Evolutionary conservation across 371 early-diverging fungal species (phyloP).

Genomic region (Mortierella sp.): DNA sequence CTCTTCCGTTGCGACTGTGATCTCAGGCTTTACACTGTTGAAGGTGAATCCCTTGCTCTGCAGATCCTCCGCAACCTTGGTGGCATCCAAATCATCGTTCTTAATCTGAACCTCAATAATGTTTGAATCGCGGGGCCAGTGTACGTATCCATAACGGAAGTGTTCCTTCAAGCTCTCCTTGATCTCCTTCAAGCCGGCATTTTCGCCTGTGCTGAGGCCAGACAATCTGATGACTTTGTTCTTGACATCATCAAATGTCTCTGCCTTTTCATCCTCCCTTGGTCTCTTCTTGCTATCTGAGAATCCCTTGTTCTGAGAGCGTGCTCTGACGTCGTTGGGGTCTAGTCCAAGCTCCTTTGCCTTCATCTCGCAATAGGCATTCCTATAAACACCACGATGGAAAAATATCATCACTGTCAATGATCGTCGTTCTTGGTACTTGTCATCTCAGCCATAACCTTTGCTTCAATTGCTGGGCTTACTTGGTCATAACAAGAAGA

Average conservation of each 20-base stretch:
- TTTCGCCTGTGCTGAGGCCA: conserved; percentile 49
- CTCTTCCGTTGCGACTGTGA: conserved; percentile 51
- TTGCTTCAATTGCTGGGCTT: conserved; percentile 25
- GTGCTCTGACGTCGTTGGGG: conserved; percentile 40
- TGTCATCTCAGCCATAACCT: neutral
- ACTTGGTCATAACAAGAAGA: conserved; percentile 62
- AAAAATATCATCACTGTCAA: neutral
- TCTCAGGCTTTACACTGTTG: conserved; percentile 53
- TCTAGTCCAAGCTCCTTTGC: conserved; percentile 56
- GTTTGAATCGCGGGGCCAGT: conserved; percentile 50
- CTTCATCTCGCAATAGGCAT: conserved; percentile 54
- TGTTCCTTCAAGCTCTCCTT: conserved; percentile 54
- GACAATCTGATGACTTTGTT: conserved; percentile 55
- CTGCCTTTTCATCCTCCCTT: conserved; percentile 43
- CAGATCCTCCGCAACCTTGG: conserved; percentile 47
- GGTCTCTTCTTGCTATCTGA: conserved; percentile 46
- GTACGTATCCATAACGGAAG: conserved; percentile 58
- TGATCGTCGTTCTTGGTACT: neutral
- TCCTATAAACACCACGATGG: conserved; percentile 13
- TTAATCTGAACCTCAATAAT: conserved; percentile 58
- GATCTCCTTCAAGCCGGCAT: conserved; percentile 44
- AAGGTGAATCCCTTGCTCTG: conserved; percentile 46
- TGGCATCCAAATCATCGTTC: conserved; percentile 56
- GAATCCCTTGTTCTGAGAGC: conserved; percentile 46
- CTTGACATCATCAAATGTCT: conserved; percentile 50